phyloP scores from a whole-genome alignment of 495 filamentous ascomycete genomes.

The Trichocladium antarcticum region DNA sequence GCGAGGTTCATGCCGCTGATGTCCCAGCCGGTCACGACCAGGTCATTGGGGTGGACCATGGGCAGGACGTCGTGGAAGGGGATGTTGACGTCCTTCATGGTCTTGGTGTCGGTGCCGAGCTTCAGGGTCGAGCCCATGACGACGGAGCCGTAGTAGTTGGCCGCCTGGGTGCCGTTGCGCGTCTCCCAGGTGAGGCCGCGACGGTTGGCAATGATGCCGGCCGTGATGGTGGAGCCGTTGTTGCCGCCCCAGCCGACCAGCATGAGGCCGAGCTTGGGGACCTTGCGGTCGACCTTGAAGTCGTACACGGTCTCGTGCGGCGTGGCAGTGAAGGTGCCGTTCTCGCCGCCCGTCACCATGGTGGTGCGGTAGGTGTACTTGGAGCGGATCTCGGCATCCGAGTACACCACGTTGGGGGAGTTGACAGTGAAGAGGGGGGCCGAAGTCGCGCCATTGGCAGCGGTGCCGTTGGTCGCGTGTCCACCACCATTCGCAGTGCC shows the following conservation, averaged over 20 bases:
- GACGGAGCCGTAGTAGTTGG: slow-evolving; percentile 97
- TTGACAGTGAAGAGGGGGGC: slow-evolving; percentile 68
- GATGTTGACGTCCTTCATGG: slow-evolving; percentile 85
- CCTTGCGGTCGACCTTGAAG: slow-evolving; percentile 92
- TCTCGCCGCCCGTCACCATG: slow-evolving; percentile 54
- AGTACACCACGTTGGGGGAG: slow-evolving; percentile 89
- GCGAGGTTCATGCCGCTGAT: slow-evolving; percentile 84
- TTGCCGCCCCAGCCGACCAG: slow-evolving; percentile 97
- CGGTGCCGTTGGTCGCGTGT: slow-evolving; percentile 52
- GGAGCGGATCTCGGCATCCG: slow-evolving; percentile 75
- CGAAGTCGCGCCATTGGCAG: slow-evolving; percentile 25
- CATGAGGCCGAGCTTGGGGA: slow-evolving; percentile 93
- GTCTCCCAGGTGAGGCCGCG: slow-evolving; percentile 82
- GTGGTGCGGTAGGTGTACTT: slow-evolving; percentile 97
- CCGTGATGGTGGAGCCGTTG: slow-evolving; percentile 95
- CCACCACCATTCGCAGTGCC: slow-evolving; percentile 64
- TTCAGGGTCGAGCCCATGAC: slow-evolving; percentile 96
- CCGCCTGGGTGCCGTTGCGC: slow-evolving; percentile 66
- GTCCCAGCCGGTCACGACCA: slow-evolving; percentile 94
- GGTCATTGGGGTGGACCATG: slow-evolving; percentile 96
- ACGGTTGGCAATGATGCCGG: slow-evolving; percentile 93
- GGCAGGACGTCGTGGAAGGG: slow-evolving; percentile 89
- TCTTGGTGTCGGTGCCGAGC: slow-evolving; percentile 77
- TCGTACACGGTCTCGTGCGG: slow-evolving; percentile 87
- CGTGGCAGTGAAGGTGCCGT: slow-evolving; percentile 71